Evolutionary conservation across 805 yeast genomes (phyloP).

Genomic region (Lachancea nothofagi): DNA sequence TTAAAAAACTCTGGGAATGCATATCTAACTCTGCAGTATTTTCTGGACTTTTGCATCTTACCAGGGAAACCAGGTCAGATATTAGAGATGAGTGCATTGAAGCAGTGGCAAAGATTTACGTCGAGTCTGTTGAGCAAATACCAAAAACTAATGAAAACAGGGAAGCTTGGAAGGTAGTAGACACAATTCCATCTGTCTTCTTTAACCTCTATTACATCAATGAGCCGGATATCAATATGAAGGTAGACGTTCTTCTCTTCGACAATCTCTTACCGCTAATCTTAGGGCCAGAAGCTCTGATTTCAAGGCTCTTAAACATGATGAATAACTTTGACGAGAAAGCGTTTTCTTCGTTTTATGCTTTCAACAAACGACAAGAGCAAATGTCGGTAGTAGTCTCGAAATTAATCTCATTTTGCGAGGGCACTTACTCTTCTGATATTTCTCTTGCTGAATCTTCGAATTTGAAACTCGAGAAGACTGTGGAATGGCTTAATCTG

Average conservation of each 20-base stretch:
- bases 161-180: constrained; percentile 29
- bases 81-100: constrained; percentile 58
- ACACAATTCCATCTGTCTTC: constrained; percentile 56
- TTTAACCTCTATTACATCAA: constrained; percentile 68
- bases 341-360: constrained; percentile 58
- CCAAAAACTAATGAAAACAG: constrained; percentile 16
- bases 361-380: constrained; percentile 64
- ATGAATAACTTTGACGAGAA: constrained; percentile 47
- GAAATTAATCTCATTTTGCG: constrained; percentile 46
- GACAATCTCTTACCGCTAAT: constrained; percentile 59
- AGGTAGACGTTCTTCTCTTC: constrained; percentile 56
- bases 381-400: constrained; percentile 48
- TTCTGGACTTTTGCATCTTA: constrained; percentile 51
- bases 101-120: constrained; percentile 51
- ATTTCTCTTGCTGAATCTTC: constrained; percentile 22
- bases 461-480: constrained; percentile 43
- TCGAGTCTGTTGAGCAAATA: constrained; percentile 37
- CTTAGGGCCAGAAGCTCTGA: constrained; percentile 41
- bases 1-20: constrained; percentile 42
- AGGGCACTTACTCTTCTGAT: constrained; percentile 35
- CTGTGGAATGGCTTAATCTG: constrained; percentile 55
- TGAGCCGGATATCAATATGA: constrained; percentile 56
- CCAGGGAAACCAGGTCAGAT: constrained; percentile 63
- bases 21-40: constrained; percentile 45
- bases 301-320: constrained; percentile 47